Evolutionary conservation across 2,329 filamentous ascomycete species (phyloP).

Genomic region (Sarocladium kiliense): DNA sequence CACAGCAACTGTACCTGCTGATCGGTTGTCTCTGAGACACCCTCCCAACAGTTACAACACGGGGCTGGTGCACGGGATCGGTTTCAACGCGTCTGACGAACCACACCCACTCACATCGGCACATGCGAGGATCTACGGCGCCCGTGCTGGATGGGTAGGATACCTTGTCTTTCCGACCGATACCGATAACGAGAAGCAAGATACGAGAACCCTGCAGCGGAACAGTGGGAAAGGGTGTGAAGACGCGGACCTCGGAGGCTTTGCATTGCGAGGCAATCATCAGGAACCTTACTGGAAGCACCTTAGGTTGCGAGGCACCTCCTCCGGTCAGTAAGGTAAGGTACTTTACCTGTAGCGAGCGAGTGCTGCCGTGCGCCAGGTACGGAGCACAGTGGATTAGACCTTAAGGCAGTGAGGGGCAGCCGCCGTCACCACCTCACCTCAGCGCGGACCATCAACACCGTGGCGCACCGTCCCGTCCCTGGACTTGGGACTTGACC

Average conservation of each 20-base stretch:
- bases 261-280: too few relatives aligned
- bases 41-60: neutral
- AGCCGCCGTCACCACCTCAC: too few relatives aligned
- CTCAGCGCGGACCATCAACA: constrained; percentile 4
- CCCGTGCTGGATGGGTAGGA: neutral
- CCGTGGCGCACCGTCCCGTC: constrained; percentile 1
- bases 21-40: neutral
- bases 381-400: too few relatives aligned
- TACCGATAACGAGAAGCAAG: neutral
- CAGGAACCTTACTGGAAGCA: neutral
- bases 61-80: constrained; percentile 1
- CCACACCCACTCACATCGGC: constrained; percentile 1
- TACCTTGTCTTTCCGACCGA: too few relatives aligned
- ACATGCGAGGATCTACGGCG: neutral
- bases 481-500: neutral
- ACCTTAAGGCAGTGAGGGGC: neutral
- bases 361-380: too few relatives aligned
- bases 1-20: neutral
- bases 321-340: neutral
- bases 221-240: neutral
- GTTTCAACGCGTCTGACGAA: constrained; percentile 3
- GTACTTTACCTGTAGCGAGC: neutral
- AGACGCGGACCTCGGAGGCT: too few relatives aligned
- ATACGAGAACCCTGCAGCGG: neutral
- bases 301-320: neutral